Conservation (phyloP, 1,139 yeast species). For the Magnusiomyces tetraspermus region DNA sequence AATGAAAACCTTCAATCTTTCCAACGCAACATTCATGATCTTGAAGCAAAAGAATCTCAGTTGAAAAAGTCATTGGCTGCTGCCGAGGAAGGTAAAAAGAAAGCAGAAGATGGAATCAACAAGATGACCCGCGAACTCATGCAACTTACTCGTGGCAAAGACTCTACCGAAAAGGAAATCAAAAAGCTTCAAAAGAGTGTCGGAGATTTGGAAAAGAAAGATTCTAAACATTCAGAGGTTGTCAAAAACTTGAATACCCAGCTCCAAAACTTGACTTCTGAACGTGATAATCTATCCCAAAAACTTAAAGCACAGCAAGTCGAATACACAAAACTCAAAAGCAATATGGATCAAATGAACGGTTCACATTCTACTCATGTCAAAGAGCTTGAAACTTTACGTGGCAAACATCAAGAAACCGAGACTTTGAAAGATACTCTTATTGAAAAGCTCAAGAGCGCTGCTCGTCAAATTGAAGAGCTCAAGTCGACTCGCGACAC, state of each 20-base stretch:
- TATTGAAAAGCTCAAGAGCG: constrained; percentile 27
- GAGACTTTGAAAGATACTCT: constrained; percentile 26
- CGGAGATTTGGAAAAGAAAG: constrained; percentile 21
- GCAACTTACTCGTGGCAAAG: constrained; percentile 52
- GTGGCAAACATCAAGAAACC: constrained; percentile 20
- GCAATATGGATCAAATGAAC: constrained; percentile 6
- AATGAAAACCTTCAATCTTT: constrained; percentile 17
- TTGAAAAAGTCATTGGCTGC: constrained; percentile 35
- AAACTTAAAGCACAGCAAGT: constrained; percentile 12
- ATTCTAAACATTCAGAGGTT: constrained; percentile 12
- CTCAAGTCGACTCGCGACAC: constrained; percentile 18
- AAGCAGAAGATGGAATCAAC: constrained; percentile 80
- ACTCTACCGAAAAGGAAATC: constrained; percentile 41
- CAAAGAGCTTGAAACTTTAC: constrained; percentile 20
- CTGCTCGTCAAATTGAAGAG: constrained; percentile 26
- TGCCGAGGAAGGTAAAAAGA: constrained; percentile 44
- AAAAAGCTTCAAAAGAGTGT: constrained; percentile 25
- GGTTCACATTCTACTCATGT: constrained; percentile 5
- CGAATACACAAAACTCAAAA: constrained; percentile 11
- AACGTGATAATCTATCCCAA: constrained; percentile 14
- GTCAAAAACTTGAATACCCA: constrained; percentile 17
- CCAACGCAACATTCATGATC: constrained; percentile 22
- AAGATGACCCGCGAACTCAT: constrained; percentile 82
- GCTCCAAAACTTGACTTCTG: constrained; percentile 10
- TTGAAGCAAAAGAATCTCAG: constrained; percentile 30